phyloP scores from a whole-genome alignment of 345 rosid genomes.

The Alliaria petiolata region DNA sequence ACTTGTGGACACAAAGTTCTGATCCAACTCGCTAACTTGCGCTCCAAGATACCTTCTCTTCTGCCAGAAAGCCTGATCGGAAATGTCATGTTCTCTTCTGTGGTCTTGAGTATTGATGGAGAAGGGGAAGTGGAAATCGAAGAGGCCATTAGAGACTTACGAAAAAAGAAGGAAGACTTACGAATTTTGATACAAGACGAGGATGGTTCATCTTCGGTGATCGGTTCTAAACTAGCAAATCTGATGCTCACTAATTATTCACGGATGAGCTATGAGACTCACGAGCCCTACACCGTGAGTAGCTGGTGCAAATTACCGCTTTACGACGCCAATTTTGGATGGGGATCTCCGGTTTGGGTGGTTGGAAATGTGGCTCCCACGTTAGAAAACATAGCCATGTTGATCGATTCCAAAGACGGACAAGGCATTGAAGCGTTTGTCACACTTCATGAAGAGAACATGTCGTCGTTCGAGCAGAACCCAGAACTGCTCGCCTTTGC shows the following conservation, averaged over 20 bases:
- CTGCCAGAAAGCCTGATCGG: slow-evolving; percentile 30
- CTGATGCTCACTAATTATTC: neutral
- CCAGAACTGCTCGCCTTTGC: slow-evolving; percentile 37
- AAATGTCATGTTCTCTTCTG: slow-evolving; percentile 20
- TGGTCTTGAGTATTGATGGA: neutral
- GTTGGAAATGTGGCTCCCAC: neutral
- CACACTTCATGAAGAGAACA: slow-evolving; percentile 39
- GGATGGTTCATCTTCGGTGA: neutral
- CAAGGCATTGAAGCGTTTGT: slow-evolving; percentile 52
- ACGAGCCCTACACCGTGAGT: slow-evolving; percentile 25
- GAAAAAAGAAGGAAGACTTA: neutral
- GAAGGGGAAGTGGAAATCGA: neutral
- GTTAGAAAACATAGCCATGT: slow-evolving; percentile 14
- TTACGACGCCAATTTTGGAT: slow-evolving; percentile 44
- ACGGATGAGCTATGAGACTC: slow-evolving; percentile 13
- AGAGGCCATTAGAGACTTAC: neutral
- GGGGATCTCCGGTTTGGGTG: slow-evolving; percentile 52
- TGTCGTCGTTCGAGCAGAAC: slow-evolving; percentile 39
- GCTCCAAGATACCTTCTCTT: slow-evolving; percentile 18
- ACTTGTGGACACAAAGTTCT: neutral
- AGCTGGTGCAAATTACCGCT: slow-evolving; percentile 45
- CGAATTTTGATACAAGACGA: neutral
- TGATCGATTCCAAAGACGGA: slow-evolving; percentile 33
- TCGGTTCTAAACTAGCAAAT: slow-evolving; percentile 5
- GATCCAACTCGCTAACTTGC: slow-evolving; percentile 34